Conservation (phyloP, 306 rosid species). For the Herpetospermum pedunculosum region DNA sequence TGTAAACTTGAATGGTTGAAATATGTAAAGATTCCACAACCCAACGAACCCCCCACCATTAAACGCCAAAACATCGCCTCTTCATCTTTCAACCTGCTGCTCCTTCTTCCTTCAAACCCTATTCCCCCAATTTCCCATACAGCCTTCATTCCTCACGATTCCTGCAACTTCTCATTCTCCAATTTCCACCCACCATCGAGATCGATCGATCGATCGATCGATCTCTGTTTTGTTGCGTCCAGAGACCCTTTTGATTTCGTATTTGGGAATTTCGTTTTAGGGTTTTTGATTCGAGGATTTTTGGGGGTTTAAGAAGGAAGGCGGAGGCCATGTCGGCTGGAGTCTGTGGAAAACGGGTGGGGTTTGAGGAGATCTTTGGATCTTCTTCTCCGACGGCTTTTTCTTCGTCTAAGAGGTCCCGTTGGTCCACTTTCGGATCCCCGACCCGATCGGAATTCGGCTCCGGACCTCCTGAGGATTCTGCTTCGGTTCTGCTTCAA, state of each 20-base stretch:
- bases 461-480: conserved; percentile 11
- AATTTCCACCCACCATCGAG: no score
- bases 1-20: conserved; percentile 16
- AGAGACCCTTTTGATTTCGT: neutral
- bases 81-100: neutral
- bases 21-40: conserved; percentile 12
- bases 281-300: neutral
- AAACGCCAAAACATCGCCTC: conserved; percentile 12
- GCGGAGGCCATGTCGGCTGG: conserved; percentile 23
- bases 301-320: neutral
- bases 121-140: neutral
- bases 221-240: no score
- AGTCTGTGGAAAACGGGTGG: conserved; percentile 29
- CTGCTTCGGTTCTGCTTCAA: conserved; percentile 16
- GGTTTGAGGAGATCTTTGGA: conserved; percentile 30
- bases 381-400: conserved; percentile 27
- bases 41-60: no score
- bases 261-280: neutral
- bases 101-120: conserved; percentile 9
- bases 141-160: no score
- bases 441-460: conserved; percentile 12
- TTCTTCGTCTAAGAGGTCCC: conserved; percentile 22
- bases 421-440: conserved; percentile 20
- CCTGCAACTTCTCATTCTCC: no score
- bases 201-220: no score